Evolutionary conservation across 106 monocot genomes (phyloP).

Genomic region (Acorus gramineus): DNA sequence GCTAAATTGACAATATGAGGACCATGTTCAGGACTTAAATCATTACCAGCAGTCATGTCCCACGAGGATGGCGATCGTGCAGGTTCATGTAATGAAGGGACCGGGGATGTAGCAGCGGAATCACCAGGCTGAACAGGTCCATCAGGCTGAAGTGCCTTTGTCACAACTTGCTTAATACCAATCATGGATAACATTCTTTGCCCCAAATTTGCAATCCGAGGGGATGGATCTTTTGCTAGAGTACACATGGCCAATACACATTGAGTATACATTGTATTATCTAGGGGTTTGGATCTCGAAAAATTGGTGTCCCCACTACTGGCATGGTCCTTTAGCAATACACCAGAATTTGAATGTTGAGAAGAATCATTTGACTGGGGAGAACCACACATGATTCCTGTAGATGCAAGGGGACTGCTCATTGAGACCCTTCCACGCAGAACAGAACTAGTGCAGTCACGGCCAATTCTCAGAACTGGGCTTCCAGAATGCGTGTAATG

Average conservation of each 20-base stretch:
- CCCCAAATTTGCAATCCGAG: conserved; percentile 58
- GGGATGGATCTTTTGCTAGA: conserved; percentile 84
- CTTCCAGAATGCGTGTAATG: conserved; percentile 39
- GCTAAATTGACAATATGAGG: neutral
- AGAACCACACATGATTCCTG: conserved; percentile 57
- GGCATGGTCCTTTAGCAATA: conserved; percentile 46
- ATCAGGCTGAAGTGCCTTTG: conserved; percentile 9
- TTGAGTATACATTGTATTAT: conserved; percentile 53
- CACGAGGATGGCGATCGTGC: conserved; percentile 87
- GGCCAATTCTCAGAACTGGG: conserved; percentile 53
- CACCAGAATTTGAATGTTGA: conserved; percentile 75
- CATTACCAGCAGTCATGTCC: conserved; percentile 88
- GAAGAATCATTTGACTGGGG: conserved; percentile 58
- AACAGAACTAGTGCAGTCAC: conserved; percentile 30
- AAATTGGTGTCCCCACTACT: conserved; percentile 60
- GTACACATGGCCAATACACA: conserved; percentile 69
- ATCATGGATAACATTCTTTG: conserved; percentile 68
- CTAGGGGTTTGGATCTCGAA: conserved; percentile 30
- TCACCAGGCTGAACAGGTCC: conserved; percentile 38
- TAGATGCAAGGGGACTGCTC: conserved; percentile 55
- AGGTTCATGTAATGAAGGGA: conserved; percentile 46
- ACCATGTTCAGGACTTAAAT: neutral
- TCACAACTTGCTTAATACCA: conserved; percentile 79
- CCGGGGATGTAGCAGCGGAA: conserved; percentile 24
- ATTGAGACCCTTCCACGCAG: conserved; percentile 73